Conservation (phyloP, 2,329 filamentous ascomycete species). For the Fusarium sp. region DNA sequence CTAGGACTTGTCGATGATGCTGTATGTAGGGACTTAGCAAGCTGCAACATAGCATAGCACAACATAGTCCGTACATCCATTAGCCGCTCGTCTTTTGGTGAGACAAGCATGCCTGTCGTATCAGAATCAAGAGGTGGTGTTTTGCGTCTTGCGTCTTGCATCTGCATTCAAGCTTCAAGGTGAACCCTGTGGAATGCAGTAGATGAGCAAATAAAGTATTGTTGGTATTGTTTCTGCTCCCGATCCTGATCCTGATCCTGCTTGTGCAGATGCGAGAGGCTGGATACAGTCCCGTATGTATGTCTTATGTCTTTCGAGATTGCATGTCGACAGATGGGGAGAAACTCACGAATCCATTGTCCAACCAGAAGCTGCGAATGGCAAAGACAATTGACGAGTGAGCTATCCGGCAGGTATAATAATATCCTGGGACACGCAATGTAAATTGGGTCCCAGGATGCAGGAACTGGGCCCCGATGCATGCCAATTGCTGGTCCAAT, state of each 20-base stretch:
- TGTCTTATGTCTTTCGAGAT: constrained; percentile 29
- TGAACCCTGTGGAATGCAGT: constrained; percentile 41
- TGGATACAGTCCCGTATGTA: constrained; percentile 36
- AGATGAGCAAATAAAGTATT: constrained; percentile 24
- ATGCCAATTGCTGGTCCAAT: constrained; percentile 27
- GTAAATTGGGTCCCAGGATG: constrained; percentile 36
- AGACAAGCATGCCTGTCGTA: constrained; percentile 28
- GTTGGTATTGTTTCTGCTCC: not conserved
- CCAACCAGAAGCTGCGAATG: constrained; percentile 43
- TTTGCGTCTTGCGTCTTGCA: constrained; percentile 24
- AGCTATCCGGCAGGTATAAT: constrained; percentile 40
- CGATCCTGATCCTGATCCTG: not conserved
- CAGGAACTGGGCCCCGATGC: constrained; percentile 44
- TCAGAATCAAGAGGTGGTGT: constrained; percentile 28
- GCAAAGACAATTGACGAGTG: constrained; percentile 31
- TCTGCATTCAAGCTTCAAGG: constrained; percentile 28
- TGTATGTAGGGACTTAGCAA: constrained; percentile 25
- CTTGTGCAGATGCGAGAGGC: constrained; percentile 34
- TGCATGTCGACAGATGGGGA: constrained; percentile 42
- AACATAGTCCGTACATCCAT: constrained; percentile 24
- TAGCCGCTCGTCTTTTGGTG: constrained; percentile 25
- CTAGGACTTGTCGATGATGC: constrained; percentile 12
- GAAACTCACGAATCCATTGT: constrained; percentile 41
- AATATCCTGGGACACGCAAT: constrained; percentile 36
- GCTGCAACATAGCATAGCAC: constrained; percentile 15